Evolutionary conservation across 2,329 filamentous ascomycete species (phyloP), one percentile per base, ranked within the genome.

Genomic region (Ramichloridium luteum): DNA sequence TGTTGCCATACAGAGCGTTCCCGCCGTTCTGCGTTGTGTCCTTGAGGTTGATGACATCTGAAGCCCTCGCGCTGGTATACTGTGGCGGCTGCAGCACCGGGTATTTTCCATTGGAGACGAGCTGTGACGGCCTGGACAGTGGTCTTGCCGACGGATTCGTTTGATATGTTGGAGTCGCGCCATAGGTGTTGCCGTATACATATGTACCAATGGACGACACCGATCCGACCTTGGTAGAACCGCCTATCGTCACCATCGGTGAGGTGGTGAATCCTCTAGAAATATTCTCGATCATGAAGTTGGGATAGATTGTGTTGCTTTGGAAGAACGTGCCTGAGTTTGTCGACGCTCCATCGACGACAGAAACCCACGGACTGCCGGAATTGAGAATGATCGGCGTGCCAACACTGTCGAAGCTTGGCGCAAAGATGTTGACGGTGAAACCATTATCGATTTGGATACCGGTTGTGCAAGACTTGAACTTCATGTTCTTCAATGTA

Each of bases 1-100:
- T 13, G 48, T 51, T 41, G 58, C 59, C 36, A 6, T 60, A 49
- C 5, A 42, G 25, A 9, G 25, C 27, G n/a, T 31, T 27, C 2
- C 38, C 39, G 15, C 38, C 38, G 12, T 38, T 41, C 16, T 38
- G 8, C 2, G 5, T 17, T 4, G 34, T 12, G 17, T 37, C 35
- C 22, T 42, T 40, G 5, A 40, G 13, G 22, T 42, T 40, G 22
- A 42, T 35, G 17, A 38, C 32, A 20, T 42, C 37, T 13, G 18
- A 17, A 16, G 30, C 29, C 3, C 22, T 34, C n/a, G 27, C 23
- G n/a, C 31, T 14, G 13, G 27, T 15, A 13, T 42, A 35, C 14
- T 37, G 35, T 13, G 17, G 25, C 4, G 37, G 28, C 2, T 31
- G 20, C 5, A 32, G 13, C 5, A 30, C 27, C 4, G 34, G 34